phyloP scores from a whole-genome alignment of 1,139 yeast genomes.

The Nadsonia commutata region DNA sequence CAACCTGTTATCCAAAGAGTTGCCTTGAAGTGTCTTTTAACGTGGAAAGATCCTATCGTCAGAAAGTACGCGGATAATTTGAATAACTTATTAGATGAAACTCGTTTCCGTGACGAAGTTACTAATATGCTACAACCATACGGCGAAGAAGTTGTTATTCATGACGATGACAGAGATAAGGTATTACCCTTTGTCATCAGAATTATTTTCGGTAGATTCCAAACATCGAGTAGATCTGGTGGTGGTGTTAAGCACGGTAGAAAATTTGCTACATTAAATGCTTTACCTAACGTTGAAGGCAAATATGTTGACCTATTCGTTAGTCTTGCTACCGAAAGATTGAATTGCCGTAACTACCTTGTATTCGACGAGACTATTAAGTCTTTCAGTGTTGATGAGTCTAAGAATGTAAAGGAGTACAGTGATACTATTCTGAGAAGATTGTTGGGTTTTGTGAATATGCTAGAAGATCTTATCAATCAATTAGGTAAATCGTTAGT shows the following conservation, averaged over 20 bases:
- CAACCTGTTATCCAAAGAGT: slow-evolving; percentile 50
- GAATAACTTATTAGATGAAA: slow-evolving; percentile 64
- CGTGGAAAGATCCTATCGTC: slow-evolving; percentile 44
- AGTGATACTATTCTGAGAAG: slow-evolving; percentile 30
- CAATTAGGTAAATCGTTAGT: slow-evolving; percentile 49
- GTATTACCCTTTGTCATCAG: slow-evolving; percentile 66
- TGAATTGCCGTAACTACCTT: slow-evolving; percentile 19
- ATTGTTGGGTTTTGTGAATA: slow-evolving; percentile 56
- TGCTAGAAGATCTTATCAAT: slow-evolving; percentile 47
- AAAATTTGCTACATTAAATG: slow-evolving; percentile 60
- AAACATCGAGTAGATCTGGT: slow-evolving; percentile 22
- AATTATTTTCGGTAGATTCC: slow-evolving; percentile 78
- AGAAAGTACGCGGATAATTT: slow-evolving; percentile 62
- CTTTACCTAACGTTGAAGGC: slow-evolving; percentile 49
- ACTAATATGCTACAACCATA: slow-evolving; percentile 37
- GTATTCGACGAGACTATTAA: slow-evolving; percentile 5
- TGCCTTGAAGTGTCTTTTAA: slow-evolving; percentile 59
- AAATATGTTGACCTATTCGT: slow-evolving; percentile 45
- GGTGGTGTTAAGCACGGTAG: slow-evolving; percentile 59
- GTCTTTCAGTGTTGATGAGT: slow-evolving; percentile 10
- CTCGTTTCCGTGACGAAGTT: slow-evolving; percentile 73
- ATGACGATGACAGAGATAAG: slow-evolving; percentile 39
- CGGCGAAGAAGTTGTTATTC: slow-evolving; percentile 40
- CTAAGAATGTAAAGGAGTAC: slow-evolving; percentile 2
- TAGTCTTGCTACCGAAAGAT: slow-evolving; percentile 42